Base-by-base conservation (phyloP, 306 rosid genomes). In the Lathyrus aphaca region DNA sequence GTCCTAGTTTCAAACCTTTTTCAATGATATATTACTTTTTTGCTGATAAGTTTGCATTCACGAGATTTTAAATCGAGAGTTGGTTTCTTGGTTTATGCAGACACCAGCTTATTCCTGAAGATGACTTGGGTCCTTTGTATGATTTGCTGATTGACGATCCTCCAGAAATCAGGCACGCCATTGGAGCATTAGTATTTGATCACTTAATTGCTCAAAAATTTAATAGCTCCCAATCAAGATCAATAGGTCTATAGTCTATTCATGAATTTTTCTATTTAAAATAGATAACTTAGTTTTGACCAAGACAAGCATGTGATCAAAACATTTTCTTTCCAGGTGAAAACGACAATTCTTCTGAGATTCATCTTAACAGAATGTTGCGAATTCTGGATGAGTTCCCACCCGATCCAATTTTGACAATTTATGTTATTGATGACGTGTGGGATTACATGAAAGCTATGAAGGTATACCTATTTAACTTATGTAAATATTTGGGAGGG, bases 381-480 rank as follows among this genome's bases (percentile, higher is more conserved):
- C 87, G 88, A 74, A 94, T 94, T 77, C 81, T 94, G 69, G 91
- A 90, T 77, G 98, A 94, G 82, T 90, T 94, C 78, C 91, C 98
- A 39, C 86, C 87, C 16, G 96, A 94, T 85, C 96, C 89, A 58
- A 88, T 90, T 73, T 79, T 94, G 79, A 90, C 94, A 71, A 77
- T 81, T 71, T 94, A 94, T 61, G 98, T 94, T 73, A 91, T 94
- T 60, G 98, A 94, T 75, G 98, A 88, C 77, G 97, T 94, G 45
- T 94, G 98, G 98, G 98, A 94, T 66, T 90, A 90, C 86, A 94
- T 94, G 98, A 77, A 84, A 70, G 96, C 97, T 39, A 90, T 87
- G 78, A 94, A 94, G 98, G 98, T 94, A 53, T 65, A 79, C 61
- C 48, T 63, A 42, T 23, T 44, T 42, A 53, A 60, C 15, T 38